These are phyloP conservation scores for Coemansia erecta DNA, from an alignment of 192 early-diverging fungal genomes.

Conservation along the genomic window DNA sequence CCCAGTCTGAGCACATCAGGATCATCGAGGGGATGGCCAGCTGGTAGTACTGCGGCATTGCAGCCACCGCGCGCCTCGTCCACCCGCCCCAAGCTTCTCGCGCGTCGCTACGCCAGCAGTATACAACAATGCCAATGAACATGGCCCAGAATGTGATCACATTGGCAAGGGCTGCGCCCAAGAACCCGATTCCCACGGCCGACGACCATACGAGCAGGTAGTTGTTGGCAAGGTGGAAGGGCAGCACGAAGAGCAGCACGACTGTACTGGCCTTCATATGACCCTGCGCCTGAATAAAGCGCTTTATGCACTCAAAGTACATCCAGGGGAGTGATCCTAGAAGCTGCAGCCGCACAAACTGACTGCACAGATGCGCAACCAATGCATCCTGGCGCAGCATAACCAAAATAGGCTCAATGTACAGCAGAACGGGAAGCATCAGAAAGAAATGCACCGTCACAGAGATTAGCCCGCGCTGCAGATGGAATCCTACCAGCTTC, in stretches of 20 bases:
- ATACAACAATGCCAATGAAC: constrained; percentile 60
- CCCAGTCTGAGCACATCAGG: constrained; percentile 66
- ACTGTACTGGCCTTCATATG: constrained; percentile 78
- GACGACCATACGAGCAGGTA: constrained; percentile 72
- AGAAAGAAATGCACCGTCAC: constrained; percentile 66
- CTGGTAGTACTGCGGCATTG: constrained; percentile 39
- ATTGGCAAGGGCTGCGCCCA: constrained; percentile 77
- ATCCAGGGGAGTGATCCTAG: constrained; percentile 71
- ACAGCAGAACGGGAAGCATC: constrained; percentile 65
- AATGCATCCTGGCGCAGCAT: constrained; percentile 67
- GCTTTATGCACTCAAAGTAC: constrained; percentile 74
- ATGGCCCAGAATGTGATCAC: constrained; percentile 70
- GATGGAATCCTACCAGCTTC: constrained; percentile 58
- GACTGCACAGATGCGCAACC: constrained; percentile 60
- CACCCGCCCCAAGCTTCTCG: constrained; percentile 63
- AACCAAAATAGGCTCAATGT: constrained; percentile 65
- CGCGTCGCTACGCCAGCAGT: constrained; percentile 57
- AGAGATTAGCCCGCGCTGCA: constrained; percentile 74
- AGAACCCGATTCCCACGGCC: constrained; percentile 64
- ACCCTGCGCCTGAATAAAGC: constrained; percentile 81
- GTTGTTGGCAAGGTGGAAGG: constrained; percentile 71
- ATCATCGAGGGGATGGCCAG: constrained; percentile 66
- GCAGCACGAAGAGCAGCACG: constrained; percentile 64
- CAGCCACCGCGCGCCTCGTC: constrained; percentile 26
- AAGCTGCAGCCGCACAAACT: constrained; percentile 63